phyloP scores from a whole-genome alignment of 371 early-diverging fungal species.

The Caulochytrium protostelioides region DNA sequence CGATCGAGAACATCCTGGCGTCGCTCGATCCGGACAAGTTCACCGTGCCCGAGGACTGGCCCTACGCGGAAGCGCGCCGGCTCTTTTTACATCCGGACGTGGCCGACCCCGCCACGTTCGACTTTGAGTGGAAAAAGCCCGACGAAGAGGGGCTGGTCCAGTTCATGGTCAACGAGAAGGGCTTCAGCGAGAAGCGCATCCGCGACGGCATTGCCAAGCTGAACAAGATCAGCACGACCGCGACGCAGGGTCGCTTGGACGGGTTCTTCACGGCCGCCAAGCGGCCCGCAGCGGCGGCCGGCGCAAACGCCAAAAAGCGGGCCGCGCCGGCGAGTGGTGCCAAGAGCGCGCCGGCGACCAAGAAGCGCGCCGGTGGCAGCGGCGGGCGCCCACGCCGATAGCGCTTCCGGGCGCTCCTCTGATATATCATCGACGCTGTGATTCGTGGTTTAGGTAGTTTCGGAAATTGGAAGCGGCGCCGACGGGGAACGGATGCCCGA shows the following conservation, averaged over 20 bases:
- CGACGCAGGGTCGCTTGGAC: conserved; percentile 76
- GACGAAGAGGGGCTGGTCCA: conserved; percentile 74
- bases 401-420: too few species aligned
- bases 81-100: conserved; percentile 74
- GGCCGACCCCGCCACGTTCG: conserved; percentile 34
- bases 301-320: too few species aligned
- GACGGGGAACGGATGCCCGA: too few species aligned
- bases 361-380: too few species aligned
- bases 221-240: conserved; percentile 40
- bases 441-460: too few species aligned
- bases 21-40: conserved; percentile 50
- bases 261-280: conserved; percentile 63
- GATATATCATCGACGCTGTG: too few species aligned
- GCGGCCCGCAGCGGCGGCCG: too few species aligned
- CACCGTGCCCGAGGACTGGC: conserved; percentile 70
- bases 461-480: too few species aligned
- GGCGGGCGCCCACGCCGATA: too few species aligned
- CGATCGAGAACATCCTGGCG: conserved; percentile 68
- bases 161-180: conserved; percentile 84
- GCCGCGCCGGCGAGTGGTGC: too few species aligned
- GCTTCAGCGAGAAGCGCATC: conserved; percentile 90
- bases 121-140: conserved; percentile 34
- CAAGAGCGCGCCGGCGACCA: too few species aligned
- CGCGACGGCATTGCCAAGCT: conserved; percentile 64
- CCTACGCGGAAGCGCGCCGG: conserved; percentile 72